Evolutionary conservation across 352 stramenopile species (phyloP).

Genomic region (Pythium guiyangense): DNA sequence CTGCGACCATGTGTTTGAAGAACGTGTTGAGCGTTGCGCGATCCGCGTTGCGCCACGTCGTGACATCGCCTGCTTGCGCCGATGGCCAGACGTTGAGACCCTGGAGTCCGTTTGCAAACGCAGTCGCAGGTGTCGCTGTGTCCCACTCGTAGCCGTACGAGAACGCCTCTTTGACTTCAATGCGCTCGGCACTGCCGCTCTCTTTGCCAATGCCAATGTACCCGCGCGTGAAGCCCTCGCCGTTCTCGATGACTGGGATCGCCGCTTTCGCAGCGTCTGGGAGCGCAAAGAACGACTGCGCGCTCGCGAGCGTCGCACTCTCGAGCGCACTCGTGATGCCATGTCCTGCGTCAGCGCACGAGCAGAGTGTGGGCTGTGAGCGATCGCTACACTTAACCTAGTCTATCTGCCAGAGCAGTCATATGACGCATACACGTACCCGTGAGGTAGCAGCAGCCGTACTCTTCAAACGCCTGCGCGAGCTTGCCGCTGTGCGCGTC

Average conservation of each 20-base stretch:
- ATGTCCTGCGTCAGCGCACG: slow-evolving; percentile 25
- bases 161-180: slow-evolving; percentile 82
- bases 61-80: too few species aligned
- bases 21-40: slow-evolving; percentile 51
- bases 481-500: slow-evolving; percentile 38
- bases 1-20: slow-evolving; percentile 46
- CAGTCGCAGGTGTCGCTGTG: not conserved
- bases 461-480: slow-evolving; percentile 56
- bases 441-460: slow-evolving; percentile 70
- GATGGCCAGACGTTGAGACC: slow-evolving; percentile 66
- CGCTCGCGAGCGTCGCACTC: slow-evolving; percentile 44
- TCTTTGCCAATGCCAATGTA: slow-evolving; percentile 80
- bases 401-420: too few species aligned
- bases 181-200: slow-evolving; percentile 66
- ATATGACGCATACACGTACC: slow-evolving; percentile 12
- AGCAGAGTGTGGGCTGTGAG: not conserved
- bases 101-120: slow-evolving; percentile 58
- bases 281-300: slow-evolving; percentile 56
- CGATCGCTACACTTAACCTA: too few species aligned
- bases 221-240: slow-evolving; percentile 68
- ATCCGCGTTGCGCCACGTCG: slow-evolving; percentile 28
- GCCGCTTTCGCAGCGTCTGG: slow-evolving; percentile 37
- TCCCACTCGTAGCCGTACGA: slow-evolving; percentile 82
- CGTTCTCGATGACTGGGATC: slow-evolving; percentile 59
- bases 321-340: slow-evolving; percentile 47